Evolutionary conservation across 768 basidiomycete species (phyloP).

Genomic region (Psilocybe subaeruginosa): DNA sequence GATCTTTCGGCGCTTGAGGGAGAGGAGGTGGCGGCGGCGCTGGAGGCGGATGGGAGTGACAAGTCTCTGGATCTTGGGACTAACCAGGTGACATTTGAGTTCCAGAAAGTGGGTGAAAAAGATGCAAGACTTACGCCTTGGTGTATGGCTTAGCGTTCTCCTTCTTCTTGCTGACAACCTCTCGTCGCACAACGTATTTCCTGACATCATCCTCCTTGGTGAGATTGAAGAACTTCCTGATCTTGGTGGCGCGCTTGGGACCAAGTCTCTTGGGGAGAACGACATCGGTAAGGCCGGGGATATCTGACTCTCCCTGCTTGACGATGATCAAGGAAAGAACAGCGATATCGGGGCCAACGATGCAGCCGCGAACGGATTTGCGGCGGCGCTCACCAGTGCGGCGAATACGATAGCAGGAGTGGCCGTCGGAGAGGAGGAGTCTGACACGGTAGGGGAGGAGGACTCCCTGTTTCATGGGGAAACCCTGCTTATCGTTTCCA

Average conservation of each 20-base stretch:
- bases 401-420: constrained; percentile 96
- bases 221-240: constrained; percentile 96
- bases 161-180: constrained; percentile 91
- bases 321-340: constrained; percentile 93
- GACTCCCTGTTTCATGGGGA: constrained; percentile 99
- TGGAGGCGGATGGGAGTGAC: constrained; percentile 96
- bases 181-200: constrained; percentile 94
- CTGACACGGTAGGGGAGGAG: constrained; percentile 92
- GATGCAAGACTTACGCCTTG: constrained; percentile 77
- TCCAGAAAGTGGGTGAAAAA: not conserved
- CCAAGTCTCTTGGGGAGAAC: constrained; percentile 95
- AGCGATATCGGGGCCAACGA: constrained; percentile 95
- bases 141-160: constrained; percentile 89
- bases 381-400: constrained; percentile 96
- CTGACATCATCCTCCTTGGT: constrained; percentile 98
- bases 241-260: constrained; percentile 97
- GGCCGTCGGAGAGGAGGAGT: constrained; percentile 92
- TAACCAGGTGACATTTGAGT: constrained; percentile 25
- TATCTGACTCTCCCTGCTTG: constrained; percentile 91
- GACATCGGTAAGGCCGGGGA: constrained; percentile 90
- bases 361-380: constrained; percentile 98
- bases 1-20: constrained; percentile 86
- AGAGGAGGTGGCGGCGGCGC: constrained; percentile 89
- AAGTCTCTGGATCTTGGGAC: constrained; percentile 96
- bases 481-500: constrained; percentile 98